Evolutionary conservation across 2,329 filamentous ascomycete species (phyloP).

Genomic region (Didymella arachidicola): DNA sequence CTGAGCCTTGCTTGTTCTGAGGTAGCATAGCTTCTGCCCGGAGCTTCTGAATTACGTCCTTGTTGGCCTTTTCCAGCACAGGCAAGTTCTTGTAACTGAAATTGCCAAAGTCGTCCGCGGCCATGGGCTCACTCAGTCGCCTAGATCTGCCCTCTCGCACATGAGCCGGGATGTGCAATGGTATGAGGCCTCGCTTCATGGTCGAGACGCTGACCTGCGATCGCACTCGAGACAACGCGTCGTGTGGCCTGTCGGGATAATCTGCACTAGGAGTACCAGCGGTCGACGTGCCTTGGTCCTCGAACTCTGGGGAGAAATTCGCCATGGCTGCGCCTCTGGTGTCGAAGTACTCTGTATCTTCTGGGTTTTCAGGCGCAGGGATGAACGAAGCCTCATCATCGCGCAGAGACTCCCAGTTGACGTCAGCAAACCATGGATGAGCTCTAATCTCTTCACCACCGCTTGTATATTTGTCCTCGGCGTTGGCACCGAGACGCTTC

Average conservation of each 20-base stretch:
- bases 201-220: slow-evolving; percentile 82
- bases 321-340: slow-evolving; percentile 88
- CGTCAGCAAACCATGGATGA: slow-evolving; percentile 85
- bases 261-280: slow-evolving; percentile 73
- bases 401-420: slow-evolving; percentile 90
- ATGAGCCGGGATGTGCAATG: slow-evolving; percentile 93
- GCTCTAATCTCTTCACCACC: slow-evolving; percentile 90
- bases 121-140: slow-evolving; percentile 87
- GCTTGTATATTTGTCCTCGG: slow-evolving; percentile 78
- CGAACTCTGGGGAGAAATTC: slow-evolving; percentile 91
- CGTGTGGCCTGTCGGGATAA: slow-evolving; percentile 89
- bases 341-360: slow-evolving; percentile 99
- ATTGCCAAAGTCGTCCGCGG: slow-evolving; percentile 90
- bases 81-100: slow-evolving; percentile 98
- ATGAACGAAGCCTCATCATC: slow-evolving; percentile 97
- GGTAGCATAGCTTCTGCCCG: slow-evolving; percentile 86
- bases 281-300: slow-evolving; percentile 84
- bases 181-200: slow-evolving; percentile 91
- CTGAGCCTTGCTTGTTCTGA: slow-evolving; percentile 60
- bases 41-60: slow-evolving; percentile 96
- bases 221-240: slow-evolving; percentile 88
- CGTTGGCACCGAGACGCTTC: slow-evolving; percentile 84
- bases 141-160: slow-evolving; percentile 89
- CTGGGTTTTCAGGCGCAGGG: slow-evolving; percentile 88
- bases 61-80: slow-evolving; percentile 96